These are phyloP conservation scores for Nemophila menziesii DNA, from an alignment of 257 asterid genomes.

Conservation along the genomic window DNA sequence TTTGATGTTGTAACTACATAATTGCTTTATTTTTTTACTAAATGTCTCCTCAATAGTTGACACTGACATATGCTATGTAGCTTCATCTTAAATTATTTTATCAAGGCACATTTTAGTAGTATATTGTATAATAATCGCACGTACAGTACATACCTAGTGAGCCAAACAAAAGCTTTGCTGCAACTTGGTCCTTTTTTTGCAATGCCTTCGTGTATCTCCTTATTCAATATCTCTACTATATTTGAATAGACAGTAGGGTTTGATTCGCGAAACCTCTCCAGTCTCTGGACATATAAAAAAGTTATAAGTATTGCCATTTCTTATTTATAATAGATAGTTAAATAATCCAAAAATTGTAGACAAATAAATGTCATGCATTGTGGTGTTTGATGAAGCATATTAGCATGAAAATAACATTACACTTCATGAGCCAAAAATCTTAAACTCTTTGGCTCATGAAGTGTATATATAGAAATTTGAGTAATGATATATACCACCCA, in stretches of 20 bases:
- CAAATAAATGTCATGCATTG: too few relatives aligned
- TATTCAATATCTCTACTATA: conserved; percentile 59
- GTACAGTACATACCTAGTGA: conserved; percentile 46
- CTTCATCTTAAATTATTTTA: too few relatives aligned
- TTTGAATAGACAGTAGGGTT: conserved; percentile 58
- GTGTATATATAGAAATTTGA: too few relatives aligned
- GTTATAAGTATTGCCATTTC: background rate
- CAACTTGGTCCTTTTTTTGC: conserved; percentile 56
- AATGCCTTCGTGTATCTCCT: conserved; percentile 47
- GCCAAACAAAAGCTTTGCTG: conserved; percentile 81
- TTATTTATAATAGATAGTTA: background rate
- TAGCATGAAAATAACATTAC: too few relatives aligned
- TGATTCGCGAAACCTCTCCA: conserved; percentile 56
- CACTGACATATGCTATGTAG: background rate
- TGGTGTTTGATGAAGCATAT: too few relatives aligned
- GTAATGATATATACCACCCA: too few relatives aligned
- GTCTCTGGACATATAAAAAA: conserved; percentile 30
- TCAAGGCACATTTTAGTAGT: too few relatives aligned
- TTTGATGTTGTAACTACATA: background rate
- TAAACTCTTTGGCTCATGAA: too few relatives aligned
- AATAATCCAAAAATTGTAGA: background rate
- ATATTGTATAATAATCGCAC: too few relatives aligned
- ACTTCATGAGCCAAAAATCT: too few relatives aligned
- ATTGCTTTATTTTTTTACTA: background rate
- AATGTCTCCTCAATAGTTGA: background rate